phyloP scores from a whole-genome alignment of 2,329 filamentous ascomycete species.

The Ophiocordyceps camponoti-leonardi region DNA sequence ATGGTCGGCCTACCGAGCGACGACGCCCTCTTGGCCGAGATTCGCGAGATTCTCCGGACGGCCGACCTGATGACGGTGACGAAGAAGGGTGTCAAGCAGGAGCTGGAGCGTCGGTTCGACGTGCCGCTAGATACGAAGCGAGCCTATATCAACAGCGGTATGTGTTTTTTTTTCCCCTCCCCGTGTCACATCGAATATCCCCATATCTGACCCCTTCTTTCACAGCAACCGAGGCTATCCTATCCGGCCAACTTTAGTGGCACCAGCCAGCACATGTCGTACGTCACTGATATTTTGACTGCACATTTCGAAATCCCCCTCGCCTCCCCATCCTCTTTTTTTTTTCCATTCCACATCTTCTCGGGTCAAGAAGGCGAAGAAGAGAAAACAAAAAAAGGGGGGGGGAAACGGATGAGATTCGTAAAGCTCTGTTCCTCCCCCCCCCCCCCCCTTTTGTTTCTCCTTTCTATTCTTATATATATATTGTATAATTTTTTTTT shows the following conservation, averaged over 20 bases:
- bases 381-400: too few species aligned
- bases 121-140: slow-evolving; percentile 74
- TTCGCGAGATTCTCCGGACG: slow-evolving; percentile 78
- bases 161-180: slow-evolving; percentile 19
- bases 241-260: slow-evolving; percentile 48
- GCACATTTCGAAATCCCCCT: background rate
- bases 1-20: slow-evolving; percentile 67
- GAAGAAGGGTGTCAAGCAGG: slow-evolving; percentile 93
- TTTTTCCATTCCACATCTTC: background rate
- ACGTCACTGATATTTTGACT: background rate
- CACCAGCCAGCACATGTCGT: background rate
- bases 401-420: too few species aligned
- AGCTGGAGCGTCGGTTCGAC: slow-evolving; percentile 81
- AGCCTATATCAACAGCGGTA: slow-evolving; percentile 87
- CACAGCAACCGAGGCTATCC: slow-evolving; percentile 57
- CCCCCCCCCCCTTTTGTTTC: too few species aligned
- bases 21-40: slow-evolving; percentile 81
- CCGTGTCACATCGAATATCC: background rate
- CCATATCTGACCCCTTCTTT: background rate
- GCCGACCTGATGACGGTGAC: slow-evolving; percentile 96
- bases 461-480: background rate
- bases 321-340: background rate
- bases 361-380: background rate
- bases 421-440: too few species aligned
- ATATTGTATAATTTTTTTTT: slow-evolving; percentile 1